These are phyloP conservation scores for Coemansia sp. DNA, from an alignment of 192 early-diverging fungal species.

Conservation along the genomic window DNA sequence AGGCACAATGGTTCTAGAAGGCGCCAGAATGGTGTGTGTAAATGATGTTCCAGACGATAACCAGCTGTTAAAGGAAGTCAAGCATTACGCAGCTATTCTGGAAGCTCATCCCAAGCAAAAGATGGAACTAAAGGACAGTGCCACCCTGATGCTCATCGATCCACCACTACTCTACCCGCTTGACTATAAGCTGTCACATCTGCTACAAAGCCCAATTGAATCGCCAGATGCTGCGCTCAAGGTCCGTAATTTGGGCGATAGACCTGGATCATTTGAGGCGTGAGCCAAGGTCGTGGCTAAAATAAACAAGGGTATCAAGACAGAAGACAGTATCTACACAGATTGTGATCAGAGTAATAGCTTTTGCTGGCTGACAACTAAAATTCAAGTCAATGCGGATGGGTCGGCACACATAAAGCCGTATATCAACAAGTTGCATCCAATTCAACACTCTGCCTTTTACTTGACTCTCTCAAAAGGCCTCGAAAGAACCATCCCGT, in stretches of 20 bases:
- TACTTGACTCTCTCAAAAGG: slow-evolving; percentile 48
- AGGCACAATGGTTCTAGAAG: background rate
- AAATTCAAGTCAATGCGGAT: slow-evolving; percentile 45
- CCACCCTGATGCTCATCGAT: background rate
- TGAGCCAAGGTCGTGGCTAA: background rate
- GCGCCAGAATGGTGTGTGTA: slow-evolving; percentile 8
- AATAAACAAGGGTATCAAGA: background rate
- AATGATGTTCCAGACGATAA: background rate
- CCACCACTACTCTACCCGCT: background rate
- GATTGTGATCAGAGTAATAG: background rate
- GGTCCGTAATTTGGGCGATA: background rate
- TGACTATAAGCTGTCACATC: slow-evolving; percentile 1
- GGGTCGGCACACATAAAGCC: slow-evolving; percentile 47
- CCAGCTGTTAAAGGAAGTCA: background rate
- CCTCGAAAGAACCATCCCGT: slow-evolving; percentile 54
- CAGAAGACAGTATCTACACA: background rate
- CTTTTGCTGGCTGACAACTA: slow-evolving; percentile 59
- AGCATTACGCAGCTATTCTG: background rate
- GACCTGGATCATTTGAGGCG: background rate
- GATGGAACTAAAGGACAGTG: background rate
- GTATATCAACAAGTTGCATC: slow-evolving; percentile 72
- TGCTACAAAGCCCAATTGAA: background rate
- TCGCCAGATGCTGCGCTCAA: background rate
- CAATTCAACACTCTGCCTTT: slow-evolving; percentile 29
- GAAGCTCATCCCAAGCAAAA: background rate